A percentile compares a stretch with the other conserved stretches of the same genome.
Evolutionary conservation across 768 basidiomycete genomes (phyloP).

Genomic region (Hortiboletus campestris): DNA sequence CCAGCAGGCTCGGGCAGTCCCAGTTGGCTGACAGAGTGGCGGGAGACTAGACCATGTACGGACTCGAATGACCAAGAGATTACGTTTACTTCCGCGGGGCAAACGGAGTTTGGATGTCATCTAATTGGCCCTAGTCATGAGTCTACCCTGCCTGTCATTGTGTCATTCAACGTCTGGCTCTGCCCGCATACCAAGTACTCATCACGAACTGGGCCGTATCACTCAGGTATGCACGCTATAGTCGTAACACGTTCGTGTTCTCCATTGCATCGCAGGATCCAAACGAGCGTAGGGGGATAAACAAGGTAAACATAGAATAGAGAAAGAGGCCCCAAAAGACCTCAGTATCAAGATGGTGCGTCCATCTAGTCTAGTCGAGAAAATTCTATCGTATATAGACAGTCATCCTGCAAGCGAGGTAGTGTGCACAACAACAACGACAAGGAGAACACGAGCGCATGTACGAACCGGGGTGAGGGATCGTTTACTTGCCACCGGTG

Average conservation of each 20-base stretch:
- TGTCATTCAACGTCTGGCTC: no score
- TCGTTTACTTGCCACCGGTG: constrained; percentile 80
- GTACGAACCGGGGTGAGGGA: no score
- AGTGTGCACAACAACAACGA: background rate
- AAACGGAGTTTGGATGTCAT: background rate
- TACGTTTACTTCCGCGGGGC: background rate
- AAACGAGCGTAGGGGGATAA: background rate
- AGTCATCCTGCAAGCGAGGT: constrained; percentile 9
- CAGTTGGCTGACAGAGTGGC: no score
- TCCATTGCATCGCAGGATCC: background rate
- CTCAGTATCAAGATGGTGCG: background rate
- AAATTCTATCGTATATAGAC: constrained; percentile 15
- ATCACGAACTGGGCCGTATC: background rate
- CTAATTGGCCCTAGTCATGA: background rate
- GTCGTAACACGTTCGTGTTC: background rate
- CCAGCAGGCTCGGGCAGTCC: no score
- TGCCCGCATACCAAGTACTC: no score
- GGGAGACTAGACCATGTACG: no score
- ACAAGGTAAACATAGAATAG: background rate
- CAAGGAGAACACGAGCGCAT: background rate
- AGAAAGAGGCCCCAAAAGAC: background rate
- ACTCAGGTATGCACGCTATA: no score
- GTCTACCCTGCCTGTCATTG: no score
- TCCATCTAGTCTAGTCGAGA: constrained; percentile 15
- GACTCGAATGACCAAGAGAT: no score